Evolutionary conservation across 805 yeast genomes (phyloP).

Genomic region (Candida ovalis): DNA sequence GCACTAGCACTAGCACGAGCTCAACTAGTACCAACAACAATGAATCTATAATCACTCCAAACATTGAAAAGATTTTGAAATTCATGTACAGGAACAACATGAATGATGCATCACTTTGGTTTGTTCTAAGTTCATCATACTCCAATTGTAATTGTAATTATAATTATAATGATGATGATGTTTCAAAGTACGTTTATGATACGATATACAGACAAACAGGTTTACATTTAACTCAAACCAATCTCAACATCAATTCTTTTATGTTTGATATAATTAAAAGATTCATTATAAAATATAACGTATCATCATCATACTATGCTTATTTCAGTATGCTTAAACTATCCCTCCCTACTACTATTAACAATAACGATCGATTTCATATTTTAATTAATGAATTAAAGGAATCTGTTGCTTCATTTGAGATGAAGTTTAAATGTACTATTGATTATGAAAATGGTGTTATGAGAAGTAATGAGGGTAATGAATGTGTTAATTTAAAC

Average conservation of each 20-base stretch:
- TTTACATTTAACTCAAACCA: no score
- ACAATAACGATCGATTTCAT: no score
- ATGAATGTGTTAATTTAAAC: not conserved
- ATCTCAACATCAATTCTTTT: not conserved
- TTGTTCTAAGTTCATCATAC: not conserved
- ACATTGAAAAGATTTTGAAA: not conserved
- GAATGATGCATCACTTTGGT: not conserved
- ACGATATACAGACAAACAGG: not conserved
- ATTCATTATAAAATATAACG: no score
- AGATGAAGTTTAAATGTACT: not conserved
- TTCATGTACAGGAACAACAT: not conserved
- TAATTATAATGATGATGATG: no score
- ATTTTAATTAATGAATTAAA: no score
- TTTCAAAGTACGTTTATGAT: not conserved
- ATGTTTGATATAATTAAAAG: no score
- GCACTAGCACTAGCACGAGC: no score
- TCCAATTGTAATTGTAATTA: no score
- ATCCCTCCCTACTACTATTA: no score
- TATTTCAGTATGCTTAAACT: no score
- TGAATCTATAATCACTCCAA: not conserved
- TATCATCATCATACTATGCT: no score
- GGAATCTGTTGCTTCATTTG: not conserved
- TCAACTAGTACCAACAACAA: not conserved
- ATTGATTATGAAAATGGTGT: not conserved
- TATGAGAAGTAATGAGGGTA: not conserved